Conservation (phyloP, 805 yeast species). For the Kodamaea hsintzibuensis region DNA sequence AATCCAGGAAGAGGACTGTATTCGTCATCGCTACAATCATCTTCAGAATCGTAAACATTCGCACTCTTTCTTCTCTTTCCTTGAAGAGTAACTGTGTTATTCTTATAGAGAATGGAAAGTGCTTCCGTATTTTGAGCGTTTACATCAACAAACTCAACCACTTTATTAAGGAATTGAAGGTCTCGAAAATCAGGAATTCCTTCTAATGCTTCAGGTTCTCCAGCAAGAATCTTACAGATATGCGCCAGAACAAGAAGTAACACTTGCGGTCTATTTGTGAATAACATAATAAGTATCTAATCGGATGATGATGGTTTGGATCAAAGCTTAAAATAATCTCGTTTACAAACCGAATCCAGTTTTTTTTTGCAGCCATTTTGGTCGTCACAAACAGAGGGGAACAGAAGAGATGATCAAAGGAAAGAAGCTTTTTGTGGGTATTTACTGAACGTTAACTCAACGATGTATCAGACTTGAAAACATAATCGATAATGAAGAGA, state of each 20-base stretch:
- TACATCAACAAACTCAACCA: slow-evolving; percentile 6
- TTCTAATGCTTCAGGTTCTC: background rate
- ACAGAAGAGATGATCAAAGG: too few species aligned
- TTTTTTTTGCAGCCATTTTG: slow-evolving; percentile 8
- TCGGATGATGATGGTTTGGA: background rate
- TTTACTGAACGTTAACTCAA: too few species aligned
- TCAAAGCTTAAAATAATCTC: background rate
- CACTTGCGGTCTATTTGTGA: background rate
- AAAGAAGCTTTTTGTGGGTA: too few species aligned
- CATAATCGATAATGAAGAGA: too few species aligned
- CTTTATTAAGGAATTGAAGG: slow-evolving; percentile 6
- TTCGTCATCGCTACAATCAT: slow-evolving; percentile 7
- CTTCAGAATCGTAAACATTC: background rate
- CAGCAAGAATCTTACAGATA: background rate
- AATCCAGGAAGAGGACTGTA: slow-evolving; percentile 1
- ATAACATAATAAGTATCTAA: background rate
- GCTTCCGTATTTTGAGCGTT: slow-evolving; percentile 6
- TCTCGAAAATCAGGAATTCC: slow-evolving; percentile 2
- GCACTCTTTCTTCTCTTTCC: background rate
- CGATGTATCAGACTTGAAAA: too few species aligned
- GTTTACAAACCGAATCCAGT: slow-evolving; percentile 1
- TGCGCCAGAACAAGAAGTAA: background rate
- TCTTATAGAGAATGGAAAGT: background rate
- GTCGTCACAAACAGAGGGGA: background rate
- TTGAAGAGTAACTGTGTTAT: background rate